These are phyloP conservation scores for Monosporascus sp. DNA, from an alignment of 2,329 filamentous ascomycete species.

Conservation along the genomic window DNA sequence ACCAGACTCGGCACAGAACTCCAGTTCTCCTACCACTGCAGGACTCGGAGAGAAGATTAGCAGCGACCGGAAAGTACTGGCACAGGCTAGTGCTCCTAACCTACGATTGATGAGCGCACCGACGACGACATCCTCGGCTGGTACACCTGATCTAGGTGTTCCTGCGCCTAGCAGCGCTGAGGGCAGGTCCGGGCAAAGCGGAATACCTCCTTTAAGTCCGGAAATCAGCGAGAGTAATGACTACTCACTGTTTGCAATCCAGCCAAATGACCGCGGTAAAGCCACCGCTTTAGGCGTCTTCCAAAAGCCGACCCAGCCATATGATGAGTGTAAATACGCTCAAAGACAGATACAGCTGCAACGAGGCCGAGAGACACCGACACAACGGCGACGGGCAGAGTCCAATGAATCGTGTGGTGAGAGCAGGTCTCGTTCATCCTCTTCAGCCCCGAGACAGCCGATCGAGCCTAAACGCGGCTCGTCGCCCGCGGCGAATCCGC, in stretches of 20 bases:
- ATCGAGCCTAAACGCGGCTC: slow-evolving; percentile 24
- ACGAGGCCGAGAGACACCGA: slow-evolving; percentile 62
- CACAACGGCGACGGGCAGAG: slow-evolving; percentile 39
- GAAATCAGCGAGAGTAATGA: slow-evolving; percentile 70
- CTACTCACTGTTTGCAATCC: slow-evolving; percentile 57
- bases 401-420: slow-evolving; percentile 37
- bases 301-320: slow-evolving; percentile 68
- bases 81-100: slow-evolving; percentile 63
- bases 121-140: slow-evolving; percentile 30
- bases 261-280: slow-evolving; percentile 62
- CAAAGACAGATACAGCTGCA: slow-evolving; percentile 79
- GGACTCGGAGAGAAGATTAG: slow-evolving; percentile 41
- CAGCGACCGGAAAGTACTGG: slow-evolving; percentile 40
- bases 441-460: slow-evolving; percentile 34
- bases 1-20: slow-evolving; percentile 39
- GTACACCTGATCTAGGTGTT: slow-evolving; percentile 29
- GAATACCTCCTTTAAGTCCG: slow-evolving; percentile 56
- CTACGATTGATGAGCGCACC: slow-evolving; percentile 54
- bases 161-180: slow-evolving; percentile 32
- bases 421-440: slow-evolving; percentile 42
- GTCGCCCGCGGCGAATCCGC: slow-evolving; percentile 22
- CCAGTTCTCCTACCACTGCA: slow-evolving; percentile 40
- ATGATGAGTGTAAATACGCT: slow-evolving; percentile 80
- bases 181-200: slow-evolving; percentile 30
- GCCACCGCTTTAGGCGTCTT: slow-evolving; percentile 30